A percentile compares a stretch with the other conserved stretches of the same genome.
These are phyloP conservation scores for Nannochloropsis granulata DNA, from an alignment of 108 stramenopile species.

Conservation along the genomic window DNA sequence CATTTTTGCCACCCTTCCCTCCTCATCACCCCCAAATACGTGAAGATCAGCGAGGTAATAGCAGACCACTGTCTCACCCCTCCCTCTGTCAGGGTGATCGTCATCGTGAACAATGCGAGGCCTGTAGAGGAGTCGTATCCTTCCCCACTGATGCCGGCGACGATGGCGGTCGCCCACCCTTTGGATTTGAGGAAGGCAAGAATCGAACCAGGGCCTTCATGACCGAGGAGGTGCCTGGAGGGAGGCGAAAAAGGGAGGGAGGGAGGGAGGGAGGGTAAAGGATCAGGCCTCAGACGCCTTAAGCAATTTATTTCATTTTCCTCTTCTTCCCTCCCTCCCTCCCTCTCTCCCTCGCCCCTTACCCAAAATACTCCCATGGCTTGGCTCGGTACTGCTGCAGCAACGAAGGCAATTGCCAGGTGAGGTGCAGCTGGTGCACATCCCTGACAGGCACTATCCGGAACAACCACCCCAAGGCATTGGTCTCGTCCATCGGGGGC, in stretches of 20 bases:
- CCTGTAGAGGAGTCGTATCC: constrained; percentile 15
- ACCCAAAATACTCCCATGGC: constrained; percentile 60
- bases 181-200: constrained; percentile 55
- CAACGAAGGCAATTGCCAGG: constrained; percentile 65
- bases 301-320: too few species aligned
- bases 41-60: constrained; percentile 9
- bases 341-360: background rate
- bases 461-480: constrained; percentile 37
- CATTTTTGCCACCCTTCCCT: constrained; percentile 23
- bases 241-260: too few species aligned
- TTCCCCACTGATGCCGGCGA: constrained; percentile 47
- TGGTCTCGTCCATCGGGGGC: constrained; percentile 1
- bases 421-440: constrained; percentile 56
- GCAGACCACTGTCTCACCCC: constrained; percentile 33
- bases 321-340: background rate
- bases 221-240: constrained; percentile 69
- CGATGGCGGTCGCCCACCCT: constrained; percentile 54
- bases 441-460: constrained; percentile 72
- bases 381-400: constrained; percentile 25
- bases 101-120: constrained; percentile 16
- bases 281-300: too few species aligned
- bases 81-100: background rate
- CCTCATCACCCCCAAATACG: constrained; percentile 16
- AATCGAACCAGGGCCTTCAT: constrained; percentile 81
- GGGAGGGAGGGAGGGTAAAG: too few species aligned